Conservation (phyloP, 441 rosid genomes). For the Capsella rubella region DNA sequence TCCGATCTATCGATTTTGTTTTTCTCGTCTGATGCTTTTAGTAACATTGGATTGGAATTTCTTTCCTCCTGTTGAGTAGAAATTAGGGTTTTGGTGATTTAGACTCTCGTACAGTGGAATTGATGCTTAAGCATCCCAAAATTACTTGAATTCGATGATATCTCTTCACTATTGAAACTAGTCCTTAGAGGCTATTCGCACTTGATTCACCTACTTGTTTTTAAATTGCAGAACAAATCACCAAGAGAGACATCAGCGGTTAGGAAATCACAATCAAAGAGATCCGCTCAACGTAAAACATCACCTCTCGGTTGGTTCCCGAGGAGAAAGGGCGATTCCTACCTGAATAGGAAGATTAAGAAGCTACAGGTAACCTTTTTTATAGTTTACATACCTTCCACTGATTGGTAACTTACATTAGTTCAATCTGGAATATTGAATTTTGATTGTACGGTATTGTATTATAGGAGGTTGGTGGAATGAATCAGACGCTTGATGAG, state of each 20-base stretch:
- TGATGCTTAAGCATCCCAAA: neutral
- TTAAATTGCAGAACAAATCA: slow-evolving; percentile 58
- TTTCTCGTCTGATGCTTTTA: neutral
- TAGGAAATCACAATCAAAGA: slow-evolving; percentile 76
- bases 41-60: neutral
- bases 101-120: neutral
- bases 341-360: slow-evolving; percentile 81
- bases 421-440: neutral
- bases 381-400: neutral
- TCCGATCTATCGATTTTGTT: neutral
- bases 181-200: no score
- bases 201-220: no score
- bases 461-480: slow-evolving; percentile 86
- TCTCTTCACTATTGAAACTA: no score
- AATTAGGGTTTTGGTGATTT: slow-evolving; percentile 38
- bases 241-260: slow-evolving; percentile 63
- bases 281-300: slow-evolving; percentile 75
- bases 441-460: slow-evolving; percentile 26
- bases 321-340: slow-evolving; percentile 78
- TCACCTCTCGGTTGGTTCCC: slow-evolving; percentile 92
- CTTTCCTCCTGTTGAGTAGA: neutral
- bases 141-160: no score
- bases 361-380: slow-evolving; percentile 72
- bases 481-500: slow-evolving; percentile 90
- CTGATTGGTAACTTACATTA: neutral